Evolutionary conservation across 2,329 filamentous ascomycete species (phyloP).

Genomic region (Penicillium sclerotiorum): DNA sequence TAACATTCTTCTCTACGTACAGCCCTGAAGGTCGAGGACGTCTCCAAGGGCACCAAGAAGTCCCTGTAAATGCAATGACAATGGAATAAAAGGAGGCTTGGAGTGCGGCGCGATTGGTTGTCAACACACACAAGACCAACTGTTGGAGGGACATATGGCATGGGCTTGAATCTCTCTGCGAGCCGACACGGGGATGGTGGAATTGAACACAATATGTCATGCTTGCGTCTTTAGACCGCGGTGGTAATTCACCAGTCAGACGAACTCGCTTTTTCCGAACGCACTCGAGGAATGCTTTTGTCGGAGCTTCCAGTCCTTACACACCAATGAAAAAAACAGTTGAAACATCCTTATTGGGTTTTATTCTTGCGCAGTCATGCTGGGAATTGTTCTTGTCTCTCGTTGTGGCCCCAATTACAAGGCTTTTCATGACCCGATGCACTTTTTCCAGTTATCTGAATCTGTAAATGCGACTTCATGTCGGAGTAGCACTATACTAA

Average conservation of each 20-base stretch:
- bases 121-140: slow-evolving; percentile 31
- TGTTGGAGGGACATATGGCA: slow-evolving; percentile 30
- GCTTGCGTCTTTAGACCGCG: slow-evolving; percentile 32
- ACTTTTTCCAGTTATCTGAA: background rate
- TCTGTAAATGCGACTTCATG: background rate
- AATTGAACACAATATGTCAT: slow-evolving; percentile 12
- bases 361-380: slow-evolving; percentile 10
- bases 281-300: slow-evolving; percentile 30
- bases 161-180: slow-evolving; percentile 32
- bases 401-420: background rate
- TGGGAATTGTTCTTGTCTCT: background rate
- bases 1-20: slow-evolving; percentile 25
- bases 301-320: slow-evolving; percentile 36
- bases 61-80: slow-evolving; percentile 41
- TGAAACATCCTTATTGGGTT: slow-evolving; percentile 34
- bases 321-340: slow-evolving; percentile 44
- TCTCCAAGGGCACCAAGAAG: slow-evolving; percentile 50
- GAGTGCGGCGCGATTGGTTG: slow-evolving; percentile 29
- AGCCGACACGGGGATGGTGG: slow-evolving; percentile 33
- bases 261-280: slow-evolving; percentile 37
- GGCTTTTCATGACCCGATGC: background rate
- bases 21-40: slow-evolving; percentile 50
- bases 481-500: too few relatives aligned
- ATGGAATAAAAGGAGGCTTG: slow-evolving; percentile 30
- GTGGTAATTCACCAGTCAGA: slow-evolving; percentile 26